Evolutionary conservation across 139 green algal species (phyloP), one percentile per base, ranked within the genome.

Genomic region (Chlorella sp.): DNA sequence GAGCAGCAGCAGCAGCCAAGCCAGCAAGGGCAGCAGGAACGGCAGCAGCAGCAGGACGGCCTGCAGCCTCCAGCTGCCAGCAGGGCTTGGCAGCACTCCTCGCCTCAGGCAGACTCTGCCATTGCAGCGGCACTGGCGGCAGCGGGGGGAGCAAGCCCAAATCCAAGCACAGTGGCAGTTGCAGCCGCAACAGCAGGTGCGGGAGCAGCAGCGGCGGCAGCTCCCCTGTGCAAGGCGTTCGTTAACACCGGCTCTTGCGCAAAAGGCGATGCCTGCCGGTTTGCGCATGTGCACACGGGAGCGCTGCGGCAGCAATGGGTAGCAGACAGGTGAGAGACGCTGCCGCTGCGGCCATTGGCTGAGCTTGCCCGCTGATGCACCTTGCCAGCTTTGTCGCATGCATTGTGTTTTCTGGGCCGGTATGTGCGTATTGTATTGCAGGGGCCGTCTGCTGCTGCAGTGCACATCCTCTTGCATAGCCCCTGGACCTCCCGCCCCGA

Each of bases 141-240:
- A 38, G 23, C 41, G 62, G 47, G 68, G 62, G 56, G 20, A 41
- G 38, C 41, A 72, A 20, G 23, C 1, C 7, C 57, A 34, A 7
- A 3, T 18, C 16, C 9, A 34, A 13, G 15, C 11, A 34, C 74
- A 82, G 75, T 68, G 34, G 16, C 44, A 80, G 17, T 56, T 12
- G 39, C 38, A 76, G 32, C 67, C 25, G 12, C 30, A 44, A 32
- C 30, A 44, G 39, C 11, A 60, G 51, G 64, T 13, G 57, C 30
- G 30, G 65, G 32, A 28, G 80, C 55, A 70, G 68, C 21, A 57
- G 68, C 51, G 47, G 32, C 80, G 41, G 32, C 20, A 44, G 51
- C 68, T 47, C 16, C 28, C 15, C 75, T 90, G 17, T 95, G 92
- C 88, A 94, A 93, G 83, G 93, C 88, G 73, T 95, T 80, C 71